These are phyloP conservation scores for Naematelia encephala DNA, from an alignment of 768 basidiomycete species.

Conservation along the genomic window DNA sequence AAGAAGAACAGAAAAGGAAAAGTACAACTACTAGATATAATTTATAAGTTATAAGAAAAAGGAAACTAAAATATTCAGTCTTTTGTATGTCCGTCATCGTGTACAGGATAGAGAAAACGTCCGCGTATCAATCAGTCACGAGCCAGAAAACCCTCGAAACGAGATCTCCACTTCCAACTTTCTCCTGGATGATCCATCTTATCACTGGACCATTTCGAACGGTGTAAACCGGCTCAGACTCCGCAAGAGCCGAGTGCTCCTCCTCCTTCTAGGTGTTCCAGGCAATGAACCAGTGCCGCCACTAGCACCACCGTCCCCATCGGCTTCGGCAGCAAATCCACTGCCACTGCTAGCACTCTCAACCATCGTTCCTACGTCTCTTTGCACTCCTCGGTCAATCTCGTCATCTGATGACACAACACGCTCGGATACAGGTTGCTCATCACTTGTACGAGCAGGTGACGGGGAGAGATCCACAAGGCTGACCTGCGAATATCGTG, in stretches of 20 bases:
- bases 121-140: no score
- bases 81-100: no score
- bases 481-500: not conserved
- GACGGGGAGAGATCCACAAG: not conserved
- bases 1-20: not conserved
- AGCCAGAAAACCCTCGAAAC: no score
- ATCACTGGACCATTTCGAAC: not conserved
- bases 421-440: not conserved
- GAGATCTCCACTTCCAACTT: no score
- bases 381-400: not conserved
- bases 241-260: slow-evolving; percentile 25
- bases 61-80: no score
- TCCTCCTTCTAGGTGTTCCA: slow-evolving; percentile 23
- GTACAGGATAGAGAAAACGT: no score
- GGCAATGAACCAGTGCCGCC: slow-evolving; percentile 6
- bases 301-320: not conserved
- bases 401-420: not conserved
- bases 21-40: not conserved
- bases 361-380: not conserved
- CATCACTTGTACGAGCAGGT: not conserved
- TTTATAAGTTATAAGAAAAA: not conserved
- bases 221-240: slow-evolving; percentile 33
- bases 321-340: not conserved
- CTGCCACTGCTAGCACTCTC: not conserved
- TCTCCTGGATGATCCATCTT: slow-evolving; percentile 10